phyloP scores from a whole-genome alignment of 257 asterid genomes.

The Phtheirospermum japonicum region DNA sequence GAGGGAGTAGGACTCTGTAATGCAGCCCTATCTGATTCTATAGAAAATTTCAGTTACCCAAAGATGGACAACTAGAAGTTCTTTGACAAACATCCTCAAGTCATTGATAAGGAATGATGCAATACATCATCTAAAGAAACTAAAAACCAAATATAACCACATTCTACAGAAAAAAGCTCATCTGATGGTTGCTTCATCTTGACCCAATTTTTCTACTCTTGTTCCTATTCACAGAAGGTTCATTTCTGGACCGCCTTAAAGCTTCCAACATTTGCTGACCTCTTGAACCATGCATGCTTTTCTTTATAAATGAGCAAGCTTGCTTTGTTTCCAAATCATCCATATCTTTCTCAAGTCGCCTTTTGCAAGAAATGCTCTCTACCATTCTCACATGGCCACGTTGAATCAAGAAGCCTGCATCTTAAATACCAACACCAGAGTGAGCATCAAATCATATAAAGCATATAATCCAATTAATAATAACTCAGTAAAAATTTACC shows the following conservation, averaged over 20 bases:
- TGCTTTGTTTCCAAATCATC: constrained; percentile 55
- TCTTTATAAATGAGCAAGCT: constrained; percentile 46
- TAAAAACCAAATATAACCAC: too few species aligned
- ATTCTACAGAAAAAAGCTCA: too few species aligned
- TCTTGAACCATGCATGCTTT: constrained; percentile 50
- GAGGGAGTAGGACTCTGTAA: too few species aligned
- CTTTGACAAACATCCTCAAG: too few species aligned
- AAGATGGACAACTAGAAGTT: too few species aligned
- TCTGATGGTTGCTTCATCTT: constrained; percentile 29
- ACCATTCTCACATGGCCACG: constrained; percentile 33
- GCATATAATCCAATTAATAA: background rate
- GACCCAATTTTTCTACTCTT: constrained; percentile 41
- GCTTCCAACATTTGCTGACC: constrained; percentile 61
- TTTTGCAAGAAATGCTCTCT: constrained; percentile 52
- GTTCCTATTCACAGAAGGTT: constrained; percentile 45
- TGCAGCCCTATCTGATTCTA: too few species aligned
- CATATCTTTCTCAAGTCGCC: constrained; percentile 52
- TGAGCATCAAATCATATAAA: background rate
- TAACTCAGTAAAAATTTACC: constrained; percentile 38
- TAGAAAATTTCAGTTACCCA: too few species aligned
- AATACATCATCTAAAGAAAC: too few species aligned
- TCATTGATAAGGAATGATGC: too few species aligned
- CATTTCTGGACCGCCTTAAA: constrained; percentile 37
- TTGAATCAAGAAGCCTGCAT: constrained; percentile 37
- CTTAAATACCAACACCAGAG: constrained; percentile 31